Conservation (phyloP, 345 rosid genomes). For the Arabis hirsuta region DNA sequence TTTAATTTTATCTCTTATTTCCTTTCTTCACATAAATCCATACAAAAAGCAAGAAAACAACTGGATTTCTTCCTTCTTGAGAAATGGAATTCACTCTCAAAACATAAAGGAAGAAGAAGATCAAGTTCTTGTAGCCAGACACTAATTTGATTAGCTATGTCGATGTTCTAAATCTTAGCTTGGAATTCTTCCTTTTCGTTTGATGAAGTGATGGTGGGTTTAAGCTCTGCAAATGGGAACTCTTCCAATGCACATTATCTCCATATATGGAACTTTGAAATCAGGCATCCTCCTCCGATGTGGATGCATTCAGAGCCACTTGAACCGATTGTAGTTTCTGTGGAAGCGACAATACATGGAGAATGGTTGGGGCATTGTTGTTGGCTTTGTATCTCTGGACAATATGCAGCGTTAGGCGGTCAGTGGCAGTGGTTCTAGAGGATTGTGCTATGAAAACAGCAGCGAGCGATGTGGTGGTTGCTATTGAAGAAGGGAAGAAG, state of each 20-base stretch:
- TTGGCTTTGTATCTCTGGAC: conserved; percentile 64
- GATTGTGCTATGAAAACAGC: conserved; percentile 51
- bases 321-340: conserved; percentile 49
- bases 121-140: conserved; percentile 18
- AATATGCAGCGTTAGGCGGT: conserved; percentile 62
- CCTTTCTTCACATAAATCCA: conserved; percentile 24
- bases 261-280: conserved; percentile 69
- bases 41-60: conserved; percentile 1
- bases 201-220: conserved; percentile 54
- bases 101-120: conserved; percentile 14
- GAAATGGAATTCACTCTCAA: conserved; percentile 17
- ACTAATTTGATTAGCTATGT: conserved; percentile 24
- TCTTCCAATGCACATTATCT: conserved; percentile 59
- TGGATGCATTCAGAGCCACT: conserved; percentile 82
- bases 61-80: not conserved
- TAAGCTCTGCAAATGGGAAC: conserved; percentile 68
- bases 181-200: conserved; percentile 56
- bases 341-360: conserved; percentile 51
- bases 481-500: conserved; percentile 57
- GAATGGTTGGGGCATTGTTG: conserved; percentile 60
- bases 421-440: conserved; percentile 67
- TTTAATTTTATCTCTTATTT: not conserved
- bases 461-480: no score
- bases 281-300: conserved; percentile 52
- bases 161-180: conserved; percentile 38